A percentile compares a stretch with the other conserved stretches of the same genome.
phyloP scores from a whole-genome alignment of 768 basidiomycete species.

The Leucosporidium yakuticum region DNA sequence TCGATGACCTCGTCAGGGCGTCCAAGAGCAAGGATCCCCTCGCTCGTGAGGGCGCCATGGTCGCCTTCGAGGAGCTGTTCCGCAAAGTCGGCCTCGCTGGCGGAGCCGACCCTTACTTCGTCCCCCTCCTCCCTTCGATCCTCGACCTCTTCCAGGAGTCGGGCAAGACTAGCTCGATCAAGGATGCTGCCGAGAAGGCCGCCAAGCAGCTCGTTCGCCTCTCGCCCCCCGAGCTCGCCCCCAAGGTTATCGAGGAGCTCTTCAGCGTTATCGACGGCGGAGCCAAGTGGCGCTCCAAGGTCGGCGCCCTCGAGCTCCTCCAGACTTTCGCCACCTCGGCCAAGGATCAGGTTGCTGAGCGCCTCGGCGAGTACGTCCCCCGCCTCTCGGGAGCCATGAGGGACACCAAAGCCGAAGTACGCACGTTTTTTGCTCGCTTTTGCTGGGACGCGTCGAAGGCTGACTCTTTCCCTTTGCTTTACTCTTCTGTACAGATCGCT shows the following conservation, averaged over 20 bases:
- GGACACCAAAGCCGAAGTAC: constrained; percentile 89
- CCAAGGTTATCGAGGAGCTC: constrained; percentile 59
- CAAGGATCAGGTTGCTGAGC: constrained; percentile 63
- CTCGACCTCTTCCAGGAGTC: constrained; percentile 88
- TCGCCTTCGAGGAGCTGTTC: constrained; percentile 71
- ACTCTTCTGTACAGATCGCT: constrained; percentile 57
- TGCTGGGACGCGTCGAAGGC: not conserved
- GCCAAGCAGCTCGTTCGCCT: constrained; percentile 77
- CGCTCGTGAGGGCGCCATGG: constrained; percentile 78
- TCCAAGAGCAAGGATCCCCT: constrained; percentile 80
- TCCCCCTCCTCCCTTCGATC: constrained; percentile 68
- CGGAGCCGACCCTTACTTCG: constrained; percentile 71
- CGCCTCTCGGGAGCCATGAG: constrained; percentile 87
- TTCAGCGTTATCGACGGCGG: constrained; percentile 55
- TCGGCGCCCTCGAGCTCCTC: constrained; percentile 83
- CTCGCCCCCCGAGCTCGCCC: constrained; percentile 75
- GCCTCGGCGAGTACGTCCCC: constrained; percentile 74
- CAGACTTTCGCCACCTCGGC: constrained; percentile 30
- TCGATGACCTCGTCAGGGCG: constrained; percentile 60
- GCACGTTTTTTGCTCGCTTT: constrained; percentile 2
- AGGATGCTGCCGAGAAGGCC: constrained; percentile 68
- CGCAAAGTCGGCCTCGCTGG: constrained; percentile 43
- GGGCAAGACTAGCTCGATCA: constrained; percentile 91
- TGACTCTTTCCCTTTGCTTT: not conserved
- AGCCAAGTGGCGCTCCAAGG: constrained; percentile 83